Evolutionary conservation across 305 asterid genomes (phyloP), one percentile per base, ranked within the genome.

Genomic region (Plantago rigida): DNA sequence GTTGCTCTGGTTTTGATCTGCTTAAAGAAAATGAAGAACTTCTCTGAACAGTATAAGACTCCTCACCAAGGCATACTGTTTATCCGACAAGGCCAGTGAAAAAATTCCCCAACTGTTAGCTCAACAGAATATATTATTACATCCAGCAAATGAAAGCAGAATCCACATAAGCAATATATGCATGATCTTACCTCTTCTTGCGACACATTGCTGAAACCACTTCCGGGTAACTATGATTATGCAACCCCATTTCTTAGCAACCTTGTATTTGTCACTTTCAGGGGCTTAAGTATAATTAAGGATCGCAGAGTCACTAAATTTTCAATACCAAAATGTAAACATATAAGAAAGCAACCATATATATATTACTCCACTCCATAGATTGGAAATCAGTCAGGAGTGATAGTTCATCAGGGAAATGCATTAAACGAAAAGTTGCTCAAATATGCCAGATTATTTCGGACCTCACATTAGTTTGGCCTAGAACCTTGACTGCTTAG

Each of bases 201-300:
- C 85, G 73, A 83, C 78, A 69, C 94, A 89, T 63, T 93, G 97
- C 63, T 81, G 87, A 76, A 86, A 80, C 99, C 99, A 93, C 77
- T 79, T 87, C 77, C 60, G 77, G 69, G 81, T 77, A 62, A 93
- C 85, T 68, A 81, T 76, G 70, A 68, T 64, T 68, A 87, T 79
- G 73, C 54, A 70, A 53, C 96, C 96, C 99, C 97, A 89, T 72
- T 75, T 77, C 75, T 71, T 89, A 24, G 99, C 96, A 78, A 89
- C 97, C 82, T 78, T 82, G 73, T 82, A 89, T 70, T 89, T 89
- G 77, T 89, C 96, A 69, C 99, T 94, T 81, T 85, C 87, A 50
- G 97, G 97, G 80, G 82, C 80, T 62, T 93, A 78, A 59, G 71
- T 44, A 64, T 69, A 74, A 74, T 89, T 83, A 89, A 89, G 89